Evolutionary conservation across 2,329 filamentous ascomycete species (phyloP), one percentile per base, ranked within the genome.

Genomic region (Drechslerella dactyloides): DNA sequence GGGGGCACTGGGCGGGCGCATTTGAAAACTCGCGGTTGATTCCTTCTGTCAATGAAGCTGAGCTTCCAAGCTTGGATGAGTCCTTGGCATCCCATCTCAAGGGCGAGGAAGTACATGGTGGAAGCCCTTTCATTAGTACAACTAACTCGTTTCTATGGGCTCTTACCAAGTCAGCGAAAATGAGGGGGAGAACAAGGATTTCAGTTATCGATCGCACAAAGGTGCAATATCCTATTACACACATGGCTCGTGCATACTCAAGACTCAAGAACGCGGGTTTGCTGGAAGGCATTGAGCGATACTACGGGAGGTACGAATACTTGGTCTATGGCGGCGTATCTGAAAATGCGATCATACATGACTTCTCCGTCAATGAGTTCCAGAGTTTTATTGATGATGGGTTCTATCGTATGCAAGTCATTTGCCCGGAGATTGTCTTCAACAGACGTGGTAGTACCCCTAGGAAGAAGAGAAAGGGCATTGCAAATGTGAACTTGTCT

Each of bases 81-180:
- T 33, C 35, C 30, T 30, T 65, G 1, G 61, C 37, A 2, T 19
- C 27, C 1, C 55, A 65, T 46, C 8, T 48, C 10, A 15, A 37
- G n/a, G 15, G 55, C 8, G 8, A 52, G 35, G 2, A 35, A 11
- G 5, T 65, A 1, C 11, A 8, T 0, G 1, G 4, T 5, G 68
- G 68, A 0, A 72, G 68, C 24, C 6, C 1, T 1, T 72, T 72
- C 17, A 57, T 72, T 3, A 72, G 68, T 23, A 46, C 27, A 1
- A 72, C 68, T 0, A 48, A 63, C 0, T 65, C 60, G 0, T 10
- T 72, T 1, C 17, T 72, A 0, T 65, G 54, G 54, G 60, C 60
- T 2, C 6, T 72, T 2, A 60, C 65, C n/a, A 65, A 57, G 35
- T 50, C 60, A 0, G 10, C 51, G 1, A 51, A 10, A 8, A 61